A percentile compares a stretch with the other conserved stretches of the same genome.
Conservation (phyloP, 441 rosid species). For the Erodium moschatum region DNA sequence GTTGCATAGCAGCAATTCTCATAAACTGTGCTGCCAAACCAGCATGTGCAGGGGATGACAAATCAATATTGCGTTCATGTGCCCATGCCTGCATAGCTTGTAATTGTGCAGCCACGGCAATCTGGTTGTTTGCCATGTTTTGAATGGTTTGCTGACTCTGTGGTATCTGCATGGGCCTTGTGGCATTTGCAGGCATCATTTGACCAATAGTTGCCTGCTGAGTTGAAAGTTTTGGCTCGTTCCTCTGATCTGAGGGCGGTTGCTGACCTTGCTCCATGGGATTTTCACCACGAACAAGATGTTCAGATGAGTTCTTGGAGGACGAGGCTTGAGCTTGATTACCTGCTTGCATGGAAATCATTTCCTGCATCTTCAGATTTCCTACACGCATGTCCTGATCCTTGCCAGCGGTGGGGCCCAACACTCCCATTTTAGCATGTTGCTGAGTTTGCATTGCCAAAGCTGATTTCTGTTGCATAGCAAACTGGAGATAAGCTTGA, state of each 20-base stretch:
- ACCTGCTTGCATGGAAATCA: slow-evolving; percentile 61
- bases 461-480: slow-evolving; percentile 66
- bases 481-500: slow-evolving; percentile 82
- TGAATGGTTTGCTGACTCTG: slow-evolving; percentile 53
- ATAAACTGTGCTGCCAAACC: slow-evolving; percentile 76
- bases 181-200: slow-evolving; percentile 43
- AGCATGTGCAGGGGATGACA: slow-evolving; percentile 85
- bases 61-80: slow-evolving; percentile 75
- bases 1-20: slow-evolving; percentile 55
- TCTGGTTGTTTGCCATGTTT: slow-evolving; percentile 61
- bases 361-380: slow-evolving; percentile 76
- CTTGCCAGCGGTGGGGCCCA: slow-evolving; percentile 46
- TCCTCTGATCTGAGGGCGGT: slow-evolving; percentile 51
- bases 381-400: slow-evolving; percentile 63
- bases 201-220: slow-evolving; percentile 54
- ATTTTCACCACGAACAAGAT: slow-evolving; percentile 54
- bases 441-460: slow-evolving; percentile 42
- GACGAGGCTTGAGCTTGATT: slow-evolving; percentile 79
- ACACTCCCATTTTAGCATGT: slow-evolving; percentile 70
- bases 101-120: slow-evolving; percentile 68
- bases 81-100: slow-evolving; percentile 92
- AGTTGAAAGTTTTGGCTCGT: slow-evolving; percentile 45
- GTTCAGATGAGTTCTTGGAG: slow-evolving; percentile 66
- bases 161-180: slow-evolving; percentile 68
- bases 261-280: slow-evolving; percentile 56